phyloP scores from a whole-genome alignment of 345 rosid species.

The Brassica cretica region DNA sequence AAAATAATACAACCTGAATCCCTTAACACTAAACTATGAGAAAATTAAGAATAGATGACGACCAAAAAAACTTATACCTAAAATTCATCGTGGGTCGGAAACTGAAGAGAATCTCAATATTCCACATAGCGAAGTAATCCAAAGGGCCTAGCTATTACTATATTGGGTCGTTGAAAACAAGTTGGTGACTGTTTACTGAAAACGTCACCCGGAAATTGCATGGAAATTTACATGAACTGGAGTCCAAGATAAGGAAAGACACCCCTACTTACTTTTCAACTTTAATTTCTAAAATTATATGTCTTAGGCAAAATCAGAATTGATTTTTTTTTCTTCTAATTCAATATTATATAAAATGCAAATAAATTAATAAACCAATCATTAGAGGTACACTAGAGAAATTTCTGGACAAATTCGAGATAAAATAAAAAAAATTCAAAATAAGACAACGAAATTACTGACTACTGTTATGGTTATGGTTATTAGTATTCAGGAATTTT shows the following conservation, averaged over 20 bases:
- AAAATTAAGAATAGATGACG: neutral
- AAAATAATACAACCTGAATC: neutral
- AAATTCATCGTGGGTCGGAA: neutral
- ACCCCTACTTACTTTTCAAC: neutral
- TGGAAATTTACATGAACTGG: conserved; percentile 30
- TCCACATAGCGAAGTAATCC: conserved; percentile 7
- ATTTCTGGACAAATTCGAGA: neutral
- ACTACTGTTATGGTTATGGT: no score
- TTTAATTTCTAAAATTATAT: neutral
- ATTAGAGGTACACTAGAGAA: neutral
- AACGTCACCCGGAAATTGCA: conserved; percentile 17
- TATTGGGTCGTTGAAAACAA: conserved; percentile 26
- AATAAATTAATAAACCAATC: neutral
- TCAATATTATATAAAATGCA: neutral
- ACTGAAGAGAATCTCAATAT: conserved; percentile 1
- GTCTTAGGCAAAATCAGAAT: conserved; percentile 1
- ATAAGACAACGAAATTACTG: neutral
- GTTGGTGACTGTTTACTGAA: neutral
- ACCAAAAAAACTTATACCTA: neutral
- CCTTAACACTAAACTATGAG: neutral
- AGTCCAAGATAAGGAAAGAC: conserved; percentile 21
- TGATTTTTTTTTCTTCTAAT: neutral
- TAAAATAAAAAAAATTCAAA: neutral
- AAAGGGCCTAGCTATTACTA: neutral
- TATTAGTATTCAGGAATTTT: no score